A percentile compares a stretch with the other conserved stretches of the same genome.
Evolutionary conservation across 768 basidiomycete species (phyloP).

Genomic region (Leccinum disarticulatum): DNA sequence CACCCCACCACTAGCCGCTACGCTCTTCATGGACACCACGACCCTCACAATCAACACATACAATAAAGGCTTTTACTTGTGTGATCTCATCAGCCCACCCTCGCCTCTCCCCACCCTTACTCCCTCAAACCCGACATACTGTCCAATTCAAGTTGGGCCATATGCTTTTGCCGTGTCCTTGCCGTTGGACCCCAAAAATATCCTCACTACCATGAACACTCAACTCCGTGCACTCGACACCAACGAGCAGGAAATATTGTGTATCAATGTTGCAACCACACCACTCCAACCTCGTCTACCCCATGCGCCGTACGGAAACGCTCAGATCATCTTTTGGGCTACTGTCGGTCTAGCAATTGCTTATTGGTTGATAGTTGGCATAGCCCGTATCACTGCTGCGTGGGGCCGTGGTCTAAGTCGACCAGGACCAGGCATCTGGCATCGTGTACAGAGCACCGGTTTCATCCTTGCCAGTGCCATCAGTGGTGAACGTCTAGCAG

Average conservation of each 20-base stretch:
- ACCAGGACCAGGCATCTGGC: conserved; percentile 61
- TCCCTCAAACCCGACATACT: conserved; percentile 48
- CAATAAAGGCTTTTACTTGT: conserved; percentile 72
- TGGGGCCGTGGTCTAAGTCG: conserved; percentile 71
- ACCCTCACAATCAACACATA: conserved; percentile 78
- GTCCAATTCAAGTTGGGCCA: conserved; percentile 76
- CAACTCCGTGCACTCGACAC: conserved; percentile 89
- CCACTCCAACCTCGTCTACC: conserved; percentile 63
- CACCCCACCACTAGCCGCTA: conserved; percentile 49
- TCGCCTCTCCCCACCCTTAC: conserved; percentile 58
- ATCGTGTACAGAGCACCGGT: conserved; percentile 77
- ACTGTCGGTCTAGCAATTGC: conserved; percentile 71
- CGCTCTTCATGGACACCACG: conserved; percentile 80
- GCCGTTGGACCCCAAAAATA: conserved; percentile 61
- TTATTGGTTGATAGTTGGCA: conserved; percentile 82
- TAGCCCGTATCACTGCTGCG: conserved; percentile 79
- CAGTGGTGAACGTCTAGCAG: conserved; percentile 85
- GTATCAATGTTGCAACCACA: conserved; percentile 75
- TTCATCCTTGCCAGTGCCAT: conserved; percentile 91
- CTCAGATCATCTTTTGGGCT: conserved; percentile 67
- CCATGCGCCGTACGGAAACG: conserved; percentile 62
- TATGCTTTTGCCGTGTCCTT: conserved; percentile 81
- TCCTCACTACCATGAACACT: conserved; percentile 82
- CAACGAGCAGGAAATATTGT: conserved; percentile 76
- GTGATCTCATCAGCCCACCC: conserved; percentile 73